A percentile compares a stretch with the other conserved stretches of the same genome.
Evolutionary conservation across 371 early-diverging fungal species (phyloP).

Genomic region (Syncephalastrum racemosum): DNA sequence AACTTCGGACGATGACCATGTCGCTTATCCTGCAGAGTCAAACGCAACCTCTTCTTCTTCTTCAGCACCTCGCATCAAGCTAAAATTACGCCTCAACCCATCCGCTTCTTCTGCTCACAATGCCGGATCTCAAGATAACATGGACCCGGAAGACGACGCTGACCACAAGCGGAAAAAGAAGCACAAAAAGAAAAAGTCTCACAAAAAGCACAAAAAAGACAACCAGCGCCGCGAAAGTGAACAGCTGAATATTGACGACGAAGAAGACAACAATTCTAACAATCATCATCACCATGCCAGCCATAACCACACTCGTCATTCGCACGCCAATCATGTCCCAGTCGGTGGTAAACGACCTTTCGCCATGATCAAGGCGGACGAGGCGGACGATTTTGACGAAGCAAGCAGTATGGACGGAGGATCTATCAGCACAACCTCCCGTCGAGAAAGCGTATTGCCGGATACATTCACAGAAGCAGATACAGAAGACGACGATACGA

Average conservation of each 20-base stretch:
- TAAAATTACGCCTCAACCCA: constrained; percentile 40
- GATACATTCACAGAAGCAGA: constrained; percentile 2
- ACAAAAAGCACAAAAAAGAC: constrained; percentile 34
- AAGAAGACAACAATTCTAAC: constrained; percentile 14
- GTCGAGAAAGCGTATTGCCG: neutral
- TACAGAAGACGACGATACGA: constrained; percentile 6
- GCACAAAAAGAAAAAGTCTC: constrained; percentile 41
- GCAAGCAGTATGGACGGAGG: constrained; percentile 2
- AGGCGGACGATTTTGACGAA: constrained; percentile 11
- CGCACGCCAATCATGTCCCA: constrained; percentile 19
- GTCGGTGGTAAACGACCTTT: constrained; percentile 32
- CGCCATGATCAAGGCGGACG: constrained; percentile 22
- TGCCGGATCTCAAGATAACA: constrained; percentile 5
- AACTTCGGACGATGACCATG: no score
- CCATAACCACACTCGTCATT: constrained; percentile 13
- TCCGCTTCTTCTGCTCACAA: constrained; percentile 10
- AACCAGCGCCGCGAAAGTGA: constrained; percentile 15
- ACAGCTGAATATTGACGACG: constrained; percentile 19
- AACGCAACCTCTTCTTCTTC: neutral
- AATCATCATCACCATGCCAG: constrained; percentile 1
- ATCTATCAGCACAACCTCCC: constrained; percentile 3
- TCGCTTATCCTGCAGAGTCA: no score
- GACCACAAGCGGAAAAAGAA: constrained; percentile 30
- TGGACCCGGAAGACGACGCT: constrained; percentile 4
- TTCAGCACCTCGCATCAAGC: constrained; percentile 26